Conservation (phyloP, 2,329 filamentous ascomycete genomes). For the Talaromyces sp. region DNA sequence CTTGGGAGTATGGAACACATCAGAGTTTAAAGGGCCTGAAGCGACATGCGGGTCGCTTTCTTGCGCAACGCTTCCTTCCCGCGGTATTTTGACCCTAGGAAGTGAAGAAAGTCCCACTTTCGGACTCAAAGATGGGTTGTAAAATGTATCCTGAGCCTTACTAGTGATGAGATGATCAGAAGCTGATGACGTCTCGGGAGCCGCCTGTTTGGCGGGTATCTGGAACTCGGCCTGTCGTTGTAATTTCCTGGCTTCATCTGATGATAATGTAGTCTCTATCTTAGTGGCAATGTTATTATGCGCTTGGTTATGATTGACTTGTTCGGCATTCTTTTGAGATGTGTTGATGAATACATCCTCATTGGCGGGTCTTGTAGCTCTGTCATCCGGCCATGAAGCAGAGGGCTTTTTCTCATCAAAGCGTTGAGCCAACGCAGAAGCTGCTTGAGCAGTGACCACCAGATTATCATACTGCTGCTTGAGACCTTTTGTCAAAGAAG, state of each 20-base stretch:
- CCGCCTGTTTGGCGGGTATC: conserved; percentile 51
- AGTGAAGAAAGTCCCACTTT: conserved; percentile 51
- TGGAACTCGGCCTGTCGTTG: conserved; percentile 51
- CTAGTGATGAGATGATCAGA: conserved; percentile 40
- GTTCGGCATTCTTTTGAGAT: background rate
- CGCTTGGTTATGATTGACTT: background rate
- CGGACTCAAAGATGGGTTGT: conserved; percentile 47
- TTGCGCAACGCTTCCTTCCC: conserved; percentile 47
- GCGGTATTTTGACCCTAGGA: conserved; percentile 55
- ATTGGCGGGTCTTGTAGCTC: background rate
- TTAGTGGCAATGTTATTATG: background rate
- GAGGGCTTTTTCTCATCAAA: conserved; percentile 50
- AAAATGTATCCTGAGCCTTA: conserved; percentile 58
- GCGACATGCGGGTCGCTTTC: conserved; percentile 29
- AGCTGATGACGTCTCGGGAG: conserved; percentile 34
- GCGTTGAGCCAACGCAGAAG: conserved; percentile 56
- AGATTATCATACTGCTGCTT: conserved; percentile 60
- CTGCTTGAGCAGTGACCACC: conserved; percentile 59
- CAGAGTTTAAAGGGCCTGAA: conserved; percentile 50
- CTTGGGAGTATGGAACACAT: conserved; percentile 50
- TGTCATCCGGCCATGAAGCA: conserved; percentile 26
- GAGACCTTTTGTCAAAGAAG: conserved; percentile 60
- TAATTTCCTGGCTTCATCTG: conserved; percentile 44
- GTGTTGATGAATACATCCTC: background rate
- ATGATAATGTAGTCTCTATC: conserved; percentile 25